phyloP scores from a whole-genome alignment of 202 grass and related monocot species.

The Panicum hallii region DNA sequence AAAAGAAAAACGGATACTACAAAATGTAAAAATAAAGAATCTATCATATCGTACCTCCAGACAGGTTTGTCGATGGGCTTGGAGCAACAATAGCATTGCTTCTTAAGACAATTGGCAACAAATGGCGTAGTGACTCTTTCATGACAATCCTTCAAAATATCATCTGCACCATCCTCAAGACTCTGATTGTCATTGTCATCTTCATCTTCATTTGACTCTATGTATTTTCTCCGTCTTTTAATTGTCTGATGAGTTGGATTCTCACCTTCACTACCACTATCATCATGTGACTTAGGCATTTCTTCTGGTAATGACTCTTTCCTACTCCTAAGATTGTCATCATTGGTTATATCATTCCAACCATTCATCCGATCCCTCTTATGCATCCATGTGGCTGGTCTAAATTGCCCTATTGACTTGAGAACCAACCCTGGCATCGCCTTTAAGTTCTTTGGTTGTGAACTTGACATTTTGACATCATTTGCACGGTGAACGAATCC shows the following conservation, averaged over 20 bases:
- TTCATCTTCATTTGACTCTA: background rate
- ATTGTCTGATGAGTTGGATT: background rate
- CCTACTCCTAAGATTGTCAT: background rate
- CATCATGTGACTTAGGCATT: background rate
- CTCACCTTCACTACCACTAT: background rate
- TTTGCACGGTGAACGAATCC: background rate
- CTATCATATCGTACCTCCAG: constrained; percentile 35
- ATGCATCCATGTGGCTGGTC: background rate
- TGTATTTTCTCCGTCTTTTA: background rate
- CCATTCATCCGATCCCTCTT: background rate
- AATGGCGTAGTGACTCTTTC: background rate
- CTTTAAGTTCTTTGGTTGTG: background rate
- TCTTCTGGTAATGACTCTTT: background rate
- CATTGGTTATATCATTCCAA: background rate
- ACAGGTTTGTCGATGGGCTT: constrained; percentile 38
- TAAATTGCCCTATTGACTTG: background rate
- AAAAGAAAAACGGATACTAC: background rate
- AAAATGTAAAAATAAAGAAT: background rate
- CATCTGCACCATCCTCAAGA: background rate
- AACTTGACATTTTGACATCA: background rate
- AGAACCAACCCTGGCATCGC: background rate
- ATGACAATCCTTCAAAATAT: background rate
- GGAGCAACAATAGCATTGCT: background rate
- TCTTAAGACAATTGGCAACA: background rate
- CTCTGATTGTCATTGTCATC: background rate